Percentiles rank a stretch among this genome's conserved stretches.
These are phyloP conservation scores for Camellia japonica DNA, from an alignment of 148 eudicot species.

Conservation along the genomic window DNA sequence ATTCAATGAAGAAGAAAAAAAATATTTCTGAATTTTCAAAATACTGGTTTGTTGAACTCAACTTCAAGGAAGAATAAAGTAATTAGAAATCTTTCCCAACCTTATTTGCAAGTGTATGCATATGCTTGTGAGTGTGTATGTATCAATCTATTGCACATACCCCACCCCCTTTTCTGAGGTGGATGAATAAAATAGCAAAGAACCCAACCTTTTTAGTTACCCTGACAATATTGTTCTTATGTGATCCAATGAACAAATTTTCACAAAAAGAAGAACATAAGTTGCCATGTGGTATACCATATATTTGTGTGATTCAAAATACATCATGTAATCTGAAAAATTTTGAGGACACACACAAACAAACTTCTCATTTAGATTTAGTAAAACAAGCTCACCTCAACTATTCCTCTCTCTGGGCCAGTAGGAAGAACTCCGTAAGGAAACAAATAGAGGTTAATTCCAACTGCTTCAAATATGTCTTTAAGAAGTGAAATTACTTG, in stretches of 20 bases:
- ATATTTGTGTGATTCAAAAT: neutral
- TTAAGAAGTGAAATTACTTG: conserved; percentile 92
- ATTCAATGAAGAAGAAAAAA: too few species aligned
- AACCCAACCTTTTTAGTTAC: neutral
- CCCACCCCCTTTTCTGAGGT: too few species aligned
- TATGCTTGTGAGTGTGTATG: neutral
- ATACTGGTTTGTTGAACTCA: neutral
- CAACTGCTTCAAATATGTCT: conserved; percentile 85
- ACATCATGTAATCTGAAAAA: conserved; percentile 3
- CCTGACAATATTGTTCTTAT: neutral
- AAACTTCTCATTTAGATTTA: conserved; percentile 4
- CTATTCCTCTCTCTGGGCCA: conserved; percentile 89
- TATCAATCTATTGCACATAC: too few species aligned
- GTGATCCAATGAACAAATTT: neutral
- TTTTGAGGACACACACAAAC: neutral
- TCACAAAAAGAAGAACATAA: neutral
- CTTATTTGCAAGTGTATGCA: neutral
- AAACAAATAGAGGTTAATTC: conserved; percentile 78
- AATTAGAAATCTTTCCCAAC: conserved; percentile 5
- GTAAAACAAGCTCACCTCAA: conserved; percentile 58
- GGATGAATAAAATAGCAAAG: too few species aligned
- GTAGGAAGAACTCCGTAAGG: conserved; percentile 99
- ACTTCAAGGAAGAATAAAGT: neutral
- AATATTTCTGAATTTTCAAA: too few species aligned
- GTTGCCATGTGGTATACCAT: neutral